Evolutionary conservation across 2,329 filamentous ascomycete genomes (phyloP), one percentile per base, ranked within the genome.

Genomic region (Aspergillus japonicus): DNA sequence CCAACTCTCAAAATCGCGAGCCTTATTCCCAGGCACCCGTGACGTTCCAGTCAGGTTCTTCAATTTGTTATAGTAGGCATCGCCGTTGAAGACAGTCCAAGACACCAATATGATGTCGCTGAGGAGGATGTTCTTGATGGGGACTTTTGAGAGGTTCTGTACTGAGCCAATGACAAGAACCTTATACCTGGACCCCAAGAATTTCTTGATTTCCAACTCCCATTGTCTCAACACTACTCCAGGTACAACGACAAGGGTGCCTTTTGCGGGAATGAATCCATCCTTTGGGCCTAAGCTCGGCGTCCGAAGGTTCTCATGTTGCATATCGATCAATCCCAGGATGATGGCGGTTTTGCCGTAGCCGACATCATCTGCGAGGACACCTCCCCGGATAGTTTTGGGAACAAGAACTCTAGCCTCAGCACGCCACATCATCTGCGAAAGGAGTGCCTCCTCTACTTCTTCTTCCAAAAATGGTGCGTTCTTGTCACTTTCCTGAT

Each of bases 291-390:
- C 51, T 21, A 51, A 47, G 8, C 61, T 21, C 11, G 61, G 47
- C 50, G 59, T 11, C 42, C 56, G 47, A 49, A 73, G 67, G 11
- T 59, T 61, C 10, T 73, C 60, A 31, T 78, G 77, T 49, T 82
- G 78, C 4, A 74, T 71, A 39, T 84, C 77, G 31, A 88, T 81
- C 8, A 89, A 71, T 0, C 80, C 85, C 12, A 89, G 76, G 2
- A 81, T 82, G 0, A 83, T 82, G 1, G 86, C 82, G 0, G 87
- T 90, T 66, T 90, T 90, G 0, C 88, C 88, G 67, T 87, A 89
- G 0, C 85, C 87, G 35, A 88, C 85, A 49, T 85, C 79, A 66
- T 89, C 86, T 2, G 86, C 86, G 35, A 89, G 76, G 19, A 89
- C 78, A 5, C 87, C 87, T 12, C 87, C 87, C 19, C 79, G 80